Percentiles rank a stretch among this genome's conserved stretches.
These are phyloP conservation scores for Trapa bicornis DNA, from an alignment of 345 rosid species.

Conservation along the genomic window DNA sequence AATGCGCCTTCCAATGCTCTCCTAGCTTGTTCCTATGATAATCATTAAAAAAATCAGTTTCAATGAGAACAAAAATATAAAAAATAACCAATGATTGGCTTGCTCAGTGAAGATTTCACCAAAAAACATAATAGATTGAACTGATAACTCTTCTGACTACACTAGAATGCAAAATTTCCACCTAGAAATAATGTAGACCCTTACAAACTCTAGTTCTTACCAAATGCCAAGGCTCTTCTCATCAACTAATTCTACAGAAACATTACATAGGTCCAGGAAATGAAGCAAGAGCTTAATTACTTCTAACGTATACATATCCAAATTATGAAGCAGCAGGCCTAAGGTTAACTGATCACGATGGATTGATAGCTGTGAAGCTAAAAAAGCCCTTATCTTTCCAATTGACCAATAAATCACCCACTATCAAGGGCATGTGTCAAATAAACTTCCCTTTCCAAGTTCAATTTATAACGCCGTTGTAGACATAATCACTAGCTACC, in stretches of 20 bases:
- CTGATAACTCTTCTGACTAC: background rate
- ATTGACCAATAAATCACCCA: no score
- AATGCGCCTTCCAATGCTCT: conserved; percentile 82
- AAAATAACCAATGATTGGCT: background rate
- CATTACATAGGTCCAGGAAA: background rate
- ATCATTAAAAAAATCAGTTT: background rate
- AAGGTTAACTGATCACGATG: background rate
- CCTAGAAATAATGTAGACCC: background rate
- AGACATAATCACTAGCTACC: background rate
- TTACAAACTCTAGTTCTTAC: background rate
- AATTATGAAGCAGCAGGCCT: background rate
- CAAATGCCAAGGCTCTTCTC: background rate
- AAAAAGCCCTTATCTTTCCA: no score
- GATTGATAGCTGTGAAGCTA: background rate
- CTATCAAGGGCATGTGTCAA: no score
- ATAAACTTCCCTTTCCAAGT: background rate
- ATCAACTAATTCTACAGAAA: background rate
- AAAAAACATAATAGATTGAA: background rate
- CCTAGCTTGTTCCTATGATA: conserved; percentile 68
- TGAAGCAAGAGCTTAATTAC: background rate
- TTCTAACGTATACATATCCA: background rate
- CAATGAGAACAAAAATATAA: background rate
- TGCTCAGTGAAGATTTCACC: background rate
- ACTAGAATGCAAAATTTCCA: background rate
- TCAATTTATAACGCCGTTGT: background rate